phyloP scores from a whole-genome alignment of 371 early-diverging fungal species.

The Rhizopus stolonifer region DNA sequence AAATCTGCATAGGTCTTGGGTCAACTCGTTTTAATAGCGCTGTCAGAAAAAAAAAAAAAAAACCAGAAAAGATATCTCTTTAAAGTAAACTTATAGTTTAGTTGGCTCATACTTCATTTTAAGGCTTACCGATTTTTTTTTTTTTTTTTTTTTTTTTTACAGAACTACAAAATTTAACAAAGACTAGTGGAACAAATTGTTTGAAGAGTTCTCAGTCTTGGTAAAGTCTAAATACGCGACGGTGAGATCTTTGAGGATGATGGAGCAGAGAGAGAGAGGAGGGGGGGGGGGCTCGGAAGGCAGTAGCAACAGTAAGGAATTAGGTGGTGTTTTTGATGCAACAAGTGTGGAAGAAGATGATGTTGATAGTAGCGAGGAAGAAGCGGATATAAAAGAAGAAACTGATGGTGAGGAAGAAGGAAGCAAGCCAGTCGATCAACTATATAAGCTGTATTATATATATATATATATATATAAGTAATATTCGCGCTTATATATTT shows the following conservation, averaged over 20 bases:
- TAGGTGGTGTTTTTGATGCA: too few species aligned
- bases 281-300: too few species aligned
- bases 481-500: slow-evolving; percentile 9
- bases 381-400: slow-evolving; percentile 3
- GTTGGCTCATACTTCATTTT: slow-evolving; percentile 13
- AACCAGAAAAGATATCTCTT: slow-evolving; percentile 8
- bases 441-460: slow-evolving; percentile 14
- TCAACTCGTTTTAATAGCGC: slow-evolving; percentile 13
- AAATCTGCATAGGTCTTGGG: slow-evolving; percentile 9
- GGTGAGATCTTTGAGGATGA: slow-evolving; percentile 7
- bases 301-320: too few species aligned
- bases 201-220: slow-evolving; percentile 17
- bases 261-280: too few species aligned
- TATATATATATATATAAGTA: too few species aligned
- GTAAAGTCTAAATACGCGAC: slow-evolving; percentile 15
- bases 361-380: slow-evolving; percentile 14
- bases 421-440: slow-evolving; percentile 7
- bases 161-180: slow-evolving; percentile 11
- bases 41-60: slow-evolving; percentile 9
- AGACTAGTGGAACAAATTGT: slow-evolving; percentile 7
- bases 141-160: too few species aligned
- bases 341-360: too few species aligned
- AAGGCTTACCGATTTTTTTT: slow-evolving; percentile 9
- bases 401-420: slow-evolving; percentile 8
- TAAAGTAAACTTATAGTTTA: slow-evolving; percentile 16